Evolutionary conservation across 805 yeast genomes (phyloP).

Genomic region (Myxozyma neglecta): DNA sequence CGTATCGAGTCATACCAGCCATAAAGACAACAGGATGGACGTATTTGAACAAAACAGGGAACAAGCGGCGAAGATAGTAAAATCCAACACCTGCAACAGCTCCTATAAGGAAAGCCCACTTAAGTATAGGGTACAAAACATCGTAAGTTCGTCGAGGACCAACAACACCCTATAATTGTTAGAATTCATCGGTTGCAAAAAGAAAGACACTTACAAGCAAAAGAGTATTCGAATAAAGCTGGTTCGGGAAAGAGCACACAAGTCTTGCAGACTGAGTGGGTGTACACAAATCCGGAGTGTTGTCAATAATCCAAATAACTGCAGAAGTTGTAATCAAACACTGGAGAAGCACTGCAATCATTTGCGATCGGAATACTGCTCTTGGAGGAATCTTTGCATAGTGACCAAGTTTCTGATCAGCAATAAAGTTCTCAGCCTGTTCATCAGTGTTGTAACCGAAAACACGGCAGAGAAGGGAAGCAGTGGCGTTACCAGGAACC

Average conservation of each 20-base stretch:
- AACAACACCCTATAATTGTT: conserved; percentile 28
- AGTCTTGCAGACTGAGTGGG: conserved; percentile 28
- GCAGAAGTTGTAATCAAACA: conserved; percentile 55
- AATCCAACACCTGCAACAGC: conserved; percentile 23
- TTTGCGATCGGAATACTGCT: conserved; percentile 51
- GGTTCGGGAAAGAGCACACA: conserved; percentile 35
- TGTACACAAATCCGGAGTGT: conserved; percentile 32
- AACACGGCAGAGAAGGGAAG: conserved; percentile 51
- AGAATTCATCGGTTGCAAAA: not conserved
- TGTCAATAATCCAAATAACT: conserved; percentile 47
- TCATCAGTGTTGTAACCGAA: conserved; percentile 51
- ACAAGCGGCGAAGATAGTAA: conserved; percentile 18
- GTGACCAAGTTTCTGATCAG: conserved; percentile 52
- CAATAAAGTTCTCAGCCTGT: conserved; percentile 46
- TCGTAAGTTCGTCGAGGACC: conserved; percentile 35
- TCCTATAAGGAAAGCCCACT: conserved; percentile 33
- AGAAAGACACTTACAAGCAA: conserved; percentile 16
- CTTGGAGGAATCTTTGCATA: conserved; percentile 56
- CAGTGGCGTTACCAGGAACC: conserved; percentile 52
- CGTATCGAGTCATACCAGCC: conserved; percentile 29
- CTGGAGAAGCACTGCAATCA: conserved; percentile 54
- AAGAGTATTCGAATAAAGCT: conserved; percentile 33
- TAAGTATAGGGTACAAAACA: conserved; percentile 29
- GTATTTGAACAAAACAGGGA: conserved; percentile 7
- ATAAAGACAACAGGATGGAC: conserved; percentile 32